Base-by-base conservation (phyloP, 2,329 filamentous ascomycete species). In the Penicillium digitatum region DNA sequence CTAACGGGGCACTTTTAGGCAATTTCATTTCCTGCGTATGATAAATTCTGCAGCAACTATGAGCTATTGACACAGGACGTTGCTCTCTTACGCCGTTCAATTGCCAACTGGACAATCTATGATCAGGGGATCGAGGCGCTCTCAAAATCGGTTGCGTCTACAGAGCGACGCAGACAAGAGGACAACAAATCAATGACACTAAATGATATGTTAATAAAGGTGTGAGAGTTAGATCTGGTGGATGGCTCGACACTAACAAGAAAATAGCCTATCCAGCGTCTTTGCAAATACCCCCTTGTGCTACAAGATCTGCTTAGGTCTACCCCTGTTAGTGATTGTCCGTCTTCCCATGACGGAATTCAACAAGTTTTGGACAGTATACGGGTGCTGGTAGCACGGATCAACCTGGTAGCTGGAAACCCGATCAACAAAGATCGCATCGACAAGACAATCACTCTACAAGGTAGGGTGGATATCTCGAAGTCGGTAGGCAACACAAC, bases 1-100 rank as follows among this genome's bases (percentile, higher is more conserved):
- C 76, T 48, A 12, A 76, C 62, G 82, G 78, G 78, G 70, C 67
- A 58, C 84, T 76, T 58, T 49, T 60, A 95, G 89, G 87, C 95
- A 76, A 82, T 84, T 56, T 85, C 86, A 0, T 94, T 97, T 74
- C 88, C 89, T 68, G 80, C 87, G 47, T 99, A 99, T 69, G 89
- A 95, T 74, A 89, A 95, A 64, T 99, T 96, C 70, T 89, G 89
- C 34, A 88, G 88, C 48, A 93, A 93, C 68, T 95, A 94, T 72
- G 90, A 95, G 62, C 80, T 90, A 62, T 88, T 96, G 79, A 85
- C 88, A 44, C 85, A 88, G 60, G 90, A 95, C 60, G 77, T 95
- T 34, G 83, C 86, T 32, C 80, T 86, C 26, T 81, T 87, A 16
- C 84, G 88, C 59, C 82, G 85, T 56, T 82, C 81, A 7, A 82